These are phyloP conservation scores for Suhomyces choctaworum DNA, from an alignment of 1,139 yeast species.

Conservation along the genomic window DNA sequence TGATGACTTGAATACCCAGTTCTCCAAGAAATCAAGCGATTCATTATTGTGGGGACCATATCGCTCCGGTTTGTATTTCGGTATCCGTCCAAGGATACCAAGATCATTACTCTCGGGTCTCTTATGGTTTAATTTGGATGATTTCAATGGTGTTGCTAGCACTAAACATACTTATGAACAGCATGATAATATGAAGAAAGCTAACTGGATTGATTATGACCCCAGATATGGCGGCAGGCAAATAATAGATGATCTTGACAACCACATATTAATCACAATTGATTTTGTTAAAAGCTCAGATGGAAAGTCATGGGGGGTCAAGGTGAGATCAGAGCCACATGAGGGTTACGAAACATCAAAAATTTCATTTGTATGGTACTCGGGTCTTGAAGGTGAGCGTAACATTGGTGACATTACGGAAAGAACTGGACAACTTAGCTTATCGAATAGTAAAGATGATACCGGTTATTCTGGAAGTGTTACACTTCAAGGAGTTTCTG, in stretches of 20 bases:
- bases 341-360: slow-evolving; percentile 48
- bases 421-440: slow-evolving; percentile 34
- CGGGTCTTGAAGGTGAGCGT: slow-evolving; percentile 66
- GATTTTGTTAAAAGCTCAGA: slow-evolving; percentile 75
- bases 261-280: slow-evolving; percentile 61
- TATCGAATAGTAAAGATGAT: slow-evolving; percentile 27
- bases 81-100: slow-evolving; percentile 80
- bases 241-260: slow-evolving; percentile 64
- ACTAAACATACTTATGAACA: slow-evolving; percentile 84
- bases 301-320: slow-evolving; percentile 76
- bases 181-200: slow-evolving; percentile 66
- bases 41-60: slow-evolving; percentile 86
- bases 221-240: slow-evolving; percentile 88
- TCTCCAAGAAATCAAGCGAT: slow-evolving; percentile 30
- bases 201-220: slow-evolving; percentile 86
- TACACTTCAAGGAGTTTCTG: slow-evolving; percentile 53
- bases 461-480: slow-evolving; percentile 39
- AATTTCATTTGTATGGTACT: slow-evolving; percentile 74
- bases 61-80: slow-evolving; percentile 82
- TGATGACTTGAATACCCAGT: slow-evolving; percentile 21
- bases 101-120: slow-evolving; percentile 76
- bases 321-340: slow-evolving; percentile 63
- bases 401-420: slow-evolving; percentile 22
- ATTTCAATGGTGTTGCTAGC: slow-evolving; percentile 53
- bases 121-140: slow-evolving; percentile 83